Percentiles rank a stretch among this genome's conserved stretches.
Conservation (phyloP, 2,329 filamentous ascomycete species). For the Curvularia verruculosa region DNA sequence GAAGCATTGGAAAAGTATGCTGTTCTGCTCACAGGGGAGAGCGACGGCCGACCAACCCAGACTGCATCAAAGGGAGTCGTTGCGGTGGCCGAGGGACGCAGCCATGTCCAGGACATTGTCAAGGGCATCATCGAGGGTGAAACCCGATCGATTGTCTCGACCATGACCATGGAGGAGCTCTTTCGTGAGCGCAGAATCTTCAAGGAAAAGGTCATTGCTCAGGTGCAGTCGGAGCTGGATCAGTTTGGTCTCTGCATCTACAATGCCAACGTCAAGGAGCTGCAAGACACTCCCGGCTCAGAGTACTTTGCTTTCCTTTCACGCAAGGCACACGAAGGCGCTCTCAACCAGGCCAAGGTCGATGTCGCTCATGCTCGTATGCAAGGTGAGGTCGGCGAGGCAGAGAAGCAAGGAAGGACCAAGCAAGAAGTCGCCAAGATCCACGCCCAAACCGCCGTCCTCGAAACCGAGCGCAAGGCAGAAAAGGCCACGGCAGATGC, state of each 20-base stretch:
- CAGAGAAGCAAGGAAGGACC: slow-evolving; percentile 77
- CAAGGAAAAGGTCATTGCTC: slow-evolving; percentile 67
- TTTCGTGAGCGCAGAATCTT: slow-evolving; percentile 79
- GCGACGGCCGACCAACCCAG: slow-evolving; percentile 52
- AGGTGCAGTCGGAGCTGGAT: slow-evolving; percentile 78
- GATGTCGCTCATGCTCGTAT: slow-evolving; percentile 65
- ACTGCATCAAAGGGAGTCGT: slow-evolving; percentile 45
- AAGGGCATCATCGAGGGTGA: slow-evolving; percentile 91
- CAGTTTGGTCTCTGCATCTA: slow-evolving; percentile 75
- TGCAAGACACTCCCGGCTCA: slow-evolving; percentile 81
- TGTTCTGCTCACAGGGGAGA: slow-evolving; percentile 73
- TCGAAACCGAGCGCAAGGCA: slow-evolving; percentile 82
- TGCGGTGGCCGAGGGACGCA: slow-evolving; percentile 55
- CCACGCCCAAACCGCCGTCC: slow-evolving; percentile 80
- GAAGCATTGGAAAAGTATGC: slow-evolving; percentile 81
- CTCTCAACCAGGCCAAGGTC: slow-evolving; percentile 76
- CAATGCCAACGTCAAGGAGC: slow-evolving; percentile 82
- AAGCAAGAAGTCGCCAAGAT: slow-evolving; percentile 90
- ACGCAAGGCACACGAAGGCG: slow-evolving; percentile 83
- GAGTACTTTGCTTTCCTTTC: slow-evolving; percentile 83
- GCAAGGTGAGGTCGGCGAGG: slow-evolving; percentile 75
- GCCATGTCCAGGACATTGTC: slow-evolving; percentile 82
- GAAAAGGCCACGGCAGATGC: slow-evolving; percentile 82
- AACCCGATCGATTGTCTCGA: slow-evolving; percentile 79
- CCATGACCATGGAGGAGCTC: slow-evolving; percentile 93